These are phyloP conservation scores for Cryptosporidium viatorum DNA, from an alignment of 169 alveolate genomes.

Conservation along the genomic window DNA sequence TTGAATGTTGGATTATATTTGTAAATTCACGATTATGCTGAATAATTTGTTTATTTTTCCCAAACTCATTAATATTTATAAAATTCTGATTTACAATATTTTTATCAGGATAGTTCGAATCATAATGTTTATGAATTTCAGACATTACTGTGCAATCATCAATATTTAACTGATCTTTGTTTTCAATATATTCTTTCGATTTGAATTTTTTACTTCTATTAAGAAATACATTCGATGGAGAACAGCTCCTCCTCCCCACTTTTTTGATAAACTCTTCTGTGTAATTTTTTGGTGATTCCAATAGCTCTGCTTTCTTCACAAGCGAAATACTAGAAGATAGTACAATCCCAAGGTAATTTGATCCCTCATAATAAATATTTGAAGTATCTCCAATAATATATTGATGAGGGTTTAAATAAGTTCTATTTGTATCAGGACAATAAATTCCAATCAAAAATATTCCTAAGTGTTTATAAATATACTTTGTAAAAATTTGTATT, in stretches of 20 bases:
- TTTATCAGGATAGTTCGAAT: neutral
- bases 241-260: slow-evolving; percentile 19
- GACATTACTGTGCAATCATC: neutral
- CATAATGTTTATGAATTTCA: neutral
- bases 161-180: neutral
- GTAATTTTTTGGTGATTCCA: slow-evolving; percentile 29
- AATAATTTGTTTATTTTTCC: neutral
- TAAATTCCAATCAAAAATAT: slow-evolving; percentile 29
- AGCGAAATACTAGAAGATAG: slow-evolving; percentile 10
- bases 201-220: neutral
- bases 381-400: slow-evolving; percentile 42
- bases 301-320: slow-evolving; percentile 29
- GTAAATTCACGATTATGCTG: slow-evolving; percentile 4
- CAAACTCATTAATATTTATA: neutral
- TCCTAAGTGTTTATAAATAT: slow-evolving; percentile 30
- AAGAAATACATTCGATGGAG: slow-evolving; percentile 16
- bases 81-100: no score
- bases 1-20: neutral
- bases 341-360: slow-evolving; percentile 34
- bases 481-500: slow-evolving; percentile 17
- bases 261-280: neutral
- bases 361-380: neutral
- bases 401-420: slow-evolving; percentile 44
- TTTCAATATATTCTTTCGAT: neutral
- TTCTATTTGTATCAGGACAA: slow-evolving; percentile 21